phyloP scores from a whole-genome alignment of 1,284 basidiomycete genomes.

The Ganoderma multipileum region DNA sequence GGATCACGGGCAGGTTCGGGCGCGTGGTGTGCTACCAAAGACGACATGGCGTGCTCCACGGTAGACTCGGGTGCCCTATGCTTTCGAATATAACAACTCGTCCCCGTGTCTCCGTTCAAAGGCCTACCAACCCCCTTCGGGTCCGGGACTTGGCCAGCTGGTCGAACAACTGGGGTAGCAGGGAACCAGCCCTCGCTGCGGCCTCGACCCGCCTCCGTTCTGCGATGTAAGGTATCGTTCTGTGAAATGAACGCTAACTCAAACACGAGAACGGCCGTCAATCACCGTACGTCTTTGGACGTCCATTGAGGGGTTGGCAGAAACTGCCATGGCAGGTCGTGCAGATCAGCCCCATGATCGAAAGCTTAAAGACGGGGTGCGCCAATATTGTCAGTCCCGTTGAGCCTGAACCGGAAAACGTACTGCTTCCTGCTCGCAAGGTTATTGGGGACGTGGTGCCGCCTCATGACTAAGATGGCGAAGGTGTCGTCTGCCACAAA shows the following conservation, averaged over 20 bases:
- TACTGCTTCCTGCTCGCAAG: neutral
- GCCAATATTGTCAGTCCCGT: neutral
- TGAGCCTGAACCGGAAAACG: neutral
- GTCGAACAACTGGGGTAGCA: neutral
- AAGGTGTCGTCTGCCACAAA: neutral
- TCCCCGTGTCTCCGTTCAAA: neutral
- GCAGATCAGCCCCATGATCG: conserved; percentile 4
- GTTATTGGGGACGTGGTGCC: neutral
- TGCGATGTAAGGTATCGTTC: neutral
- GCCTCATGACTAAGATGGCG: neutral
- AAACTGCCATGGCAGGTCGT: conserved; percentile 1
- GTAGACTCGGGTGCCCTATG: neutral
- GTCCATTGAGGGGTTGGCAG: neutral
- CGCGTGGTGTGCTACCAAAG: neutral
- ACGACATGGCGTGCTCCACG: neutral
- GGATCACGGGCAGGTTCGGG: neutral
- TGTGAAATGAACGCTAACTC: conserved; percentile 1
- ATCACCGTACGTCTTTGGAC: neutral
- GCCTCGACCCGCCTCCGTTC: neutral
- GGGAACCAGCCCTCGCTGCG: neutral
- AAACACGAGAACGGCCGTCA: conserved; percentile 9
- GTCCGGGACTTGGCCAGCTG: neutral
- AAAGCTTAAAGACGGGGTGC: neutral
- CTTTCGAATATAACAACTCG: too few relatives aligned
- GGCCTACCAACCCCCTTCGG: neutral